Evolutionary conservation across 441 rosid genomes (phyloP), one percentile per base, ranked within the genome.

Genomic region (Capsella rubella): DNA sequence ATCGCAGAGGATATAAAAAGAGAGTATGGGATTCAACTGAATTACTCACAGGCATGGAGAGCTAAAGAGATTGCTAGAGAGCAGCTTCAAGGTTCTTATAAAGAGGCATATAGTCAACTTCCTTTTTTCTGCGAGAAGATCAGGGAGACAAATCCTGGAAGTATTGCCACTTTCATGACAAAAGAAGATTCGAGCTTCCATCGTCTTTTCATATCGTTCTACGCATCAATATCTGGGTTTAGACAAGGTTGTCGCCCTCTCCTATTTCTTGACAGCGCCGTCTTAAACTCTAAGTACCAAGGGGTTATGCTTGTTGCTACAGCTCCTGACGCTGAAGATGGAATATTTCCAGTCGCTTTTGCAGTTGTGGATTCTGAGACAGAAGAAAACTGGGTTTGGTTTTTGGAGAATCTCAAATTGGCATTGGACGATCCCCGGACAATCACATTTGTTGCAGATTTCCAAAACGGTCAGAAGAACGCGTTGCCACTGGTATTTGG

Each of bases 81-180:
- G 85, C 93, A 90, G 83, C 92, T 90, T 77, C 96, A 85, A 52
- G 92, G 89, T 28, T 87, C 90, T 53, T 87, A 80, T 68, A 86
- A 87, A 79, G 90, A 88, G 34, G 89, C 96, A 8, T 90, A 88
- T 70, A 83, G 67, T 76, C 90, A 84, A 59, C 73, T 90, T 62
- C 96, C 96, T 0, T 82, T 71, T 63, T 78, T 90, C 78, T 87
- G 93, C 51, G 92, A 90, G 72, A 90, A 82, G 84, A 87, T 90
- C 58, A 86, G 72, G 70, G 93, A 90, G 82, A 89, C 96, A 0
- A 90, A 90, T 78, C 96, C 93, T 0, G 96, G 94, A 49, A 90
- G 94, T 70, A 32, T 85, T 15, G 92, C 87, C 18, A 80, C 81
- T 50, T 85, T 88, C 73, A 71, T 75, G 77, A 90, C 94, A 39